phyloP scores from a whole-genome alignment of 805 yeast species.

The Myxozyma geophila region DNA sequence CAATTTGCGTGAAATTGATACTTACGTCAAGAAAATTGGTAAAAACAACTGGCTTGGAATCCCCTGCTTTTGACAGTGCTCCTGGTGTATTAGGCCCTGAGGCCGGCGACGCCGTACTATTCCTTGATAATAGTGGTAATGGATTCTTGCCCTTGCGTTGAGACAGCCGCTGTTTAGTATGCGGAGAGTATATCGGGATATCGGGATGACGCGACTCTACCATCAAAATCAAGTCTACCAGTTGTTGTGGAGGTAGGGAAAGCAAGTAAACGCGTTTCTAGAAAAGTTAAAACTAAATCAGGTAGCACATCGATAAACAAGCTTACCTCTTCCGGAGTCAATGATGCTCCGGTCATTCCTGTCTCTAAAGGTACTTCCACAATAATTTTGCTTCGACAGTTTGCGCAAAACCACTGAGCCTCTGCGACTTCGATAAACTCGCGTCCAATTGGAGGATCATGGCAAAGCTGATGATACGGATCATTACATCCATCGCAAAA shows the following conservation, averaged over 20 bases:
- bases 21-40: constrained; percentile 13
- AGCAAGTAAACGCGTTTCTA: constrained; percentile 47
- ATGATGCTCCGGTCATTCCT: constrained; percentile 45
- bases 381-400: constrained; percentile 45
- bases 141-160: constrained; percentile 16
- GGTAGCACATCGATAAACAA: not conserved
- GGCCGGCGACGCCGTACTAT: constrained; percentile 41
- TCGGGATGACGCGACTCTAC: constrained; percentile 48
- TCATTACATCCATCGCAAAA: constrained; percentile 50
- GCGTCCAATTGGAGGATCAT: constrained; percentile 48
- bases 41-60: not conserved
- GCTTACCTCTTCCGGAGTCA: constrained; percentile 43
- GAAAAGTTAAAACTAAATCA: no score
- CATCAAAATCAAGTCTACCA: constrained; percentile 47
- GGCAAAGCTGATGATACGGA: constrained; percentile 50
- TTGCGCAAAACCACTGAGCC: constrained; percentile 49
- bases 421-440: constrained; percentile 49
- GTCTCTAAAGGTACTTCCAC: constrained; percentile 47
- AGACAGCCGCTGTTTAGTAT: constrained; percentile 40
- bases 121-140: not conserved
- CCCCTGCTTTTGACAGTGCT: not conserved
- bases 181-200: constrained; percentile 48
- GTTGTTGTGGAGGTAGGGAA: constrained; percentile 48
- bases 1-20: not conserved
- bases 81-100: constrained; percentile 31